These are phyloP conservation scores for Yamadazyma mexicana DNA, from an alignment of 1,139 yeast species.

Conservation along the genomic window DNA sequence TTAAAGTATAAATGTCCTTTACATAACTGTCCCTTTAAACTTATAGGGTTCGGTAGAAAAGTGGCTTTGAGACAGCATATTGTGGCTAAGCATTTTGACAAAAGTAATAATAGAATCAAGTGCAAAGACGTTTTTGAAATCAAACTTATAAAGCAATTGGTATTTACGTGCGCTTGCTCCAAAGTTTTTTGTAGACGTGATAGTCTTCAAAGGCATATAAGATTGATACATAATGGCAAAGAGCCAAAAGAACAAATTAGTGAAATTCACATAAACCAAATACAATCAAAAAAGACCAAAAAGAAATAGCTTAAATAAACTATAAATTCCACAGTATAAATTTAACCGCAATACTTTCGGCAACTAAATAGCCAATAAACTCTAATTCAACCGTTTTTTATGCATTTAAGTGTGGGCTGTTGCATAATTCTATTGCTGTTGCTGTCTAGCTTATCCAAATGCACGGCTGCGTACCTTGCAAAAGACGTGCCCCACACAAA, in stretches of 20 bases:
- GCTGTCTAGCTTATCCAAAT: no score
- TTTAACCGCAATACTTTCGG: no score
- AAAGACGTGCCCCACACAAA: no score
- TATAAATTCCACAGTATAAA: no score
- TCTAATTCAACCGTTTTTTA: no score
- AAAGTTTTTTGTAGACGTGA: slow-evolving; percentile 56
- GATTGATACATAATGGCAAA: slow-evolving; percentile 40
- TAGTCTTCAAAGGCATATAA: slow-evolving; percentile 51
- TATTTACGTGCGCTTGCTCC: slow-evolving; percentile 31
- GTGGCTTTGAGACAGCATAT: slow-evolving; percentile 61
- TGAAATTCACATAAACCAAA: not conserved
- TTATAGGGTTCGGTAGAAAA: slow-evolving; percentile 56
- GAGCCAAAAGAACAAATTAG: not conserved
- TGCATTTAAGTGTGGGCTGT: no score
- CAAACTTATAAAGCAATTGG: slow-evolving; percentile 10
- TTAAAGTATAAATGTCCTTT: slow-evolving; percentile 42
- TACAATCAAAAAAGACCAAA: not conserved
- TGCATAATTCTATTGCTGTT: no score
- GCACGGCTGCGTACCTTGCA: no score
- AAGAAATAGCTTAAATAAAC: no score
- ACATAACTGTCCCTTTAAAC: slow-evolving; percentile 58
- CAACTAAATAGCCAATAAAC: no score
- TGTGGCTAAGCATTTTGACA: slow-evolving; percentile 46
- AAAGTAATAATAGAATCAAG: not conserved
- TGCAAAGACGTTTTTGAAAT: slow-evolving; percentile 10